Conservation (phyloP, 495 filamentous ascomycete species). For the Xylaria venustula region DNA sequence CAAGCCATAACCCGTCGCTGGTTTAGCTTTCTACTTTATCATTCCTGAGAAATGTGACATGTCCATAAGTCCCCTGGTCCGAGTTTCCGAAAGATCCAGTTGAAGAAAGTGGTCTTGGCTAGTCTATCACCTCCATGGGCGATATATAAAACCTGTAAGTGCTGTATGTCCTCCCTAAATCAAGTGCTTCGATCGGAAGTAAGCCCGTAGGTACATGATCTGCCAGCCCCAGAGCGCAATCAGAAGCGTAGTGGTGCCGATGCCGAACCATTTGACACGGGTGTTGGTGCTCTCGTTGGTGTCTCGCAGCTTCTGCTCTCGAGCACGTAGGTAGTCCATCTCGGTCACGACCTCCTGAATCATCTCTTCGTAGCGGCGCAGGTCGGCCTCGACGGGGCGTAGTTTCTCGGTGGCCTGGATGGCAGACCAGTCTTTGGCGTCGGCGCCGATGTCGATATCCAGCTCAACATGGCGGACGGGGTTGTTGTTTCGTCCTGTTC, state of each 20-base stretch:
- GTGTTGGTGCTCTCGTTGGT: conserved; percentile 99
- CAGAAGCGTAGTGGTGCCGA: conserved; percentile 91
- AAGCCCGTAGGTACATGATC: conserved; percentile 93
- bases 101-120: neutral
- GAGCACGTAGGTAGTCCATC: conserved; percentile 86
- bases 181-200: conserved; percentile 94
- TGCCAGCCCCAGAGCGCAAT: conserved; percentile 92
- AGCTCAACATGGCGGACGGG: conserved; percentile 82
- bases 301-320: conserved; percentile 95
- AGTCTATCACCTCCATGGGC: neutral
- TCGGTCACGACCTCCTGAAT: conserved; percentile 76
- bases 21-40: neutral
- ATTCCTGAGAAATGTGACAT: neutral
- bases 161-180: conserved; percentile 54
- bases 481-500: conserved; percentile 46
- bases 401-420: conserved; percentile 97
- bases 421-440: conserved; percentile 96
- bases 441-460: conserved; percentile 97
- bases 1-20: neutral
- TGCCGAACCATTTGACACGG: conserved; percentile 97
- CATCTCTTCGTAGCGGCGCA: conserved; percentile 88
- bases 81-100: neutral
- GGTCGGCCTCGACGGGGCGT: conserved; percentile 93
- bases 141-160: neutral
- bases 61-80: neutral